Base-by-base conservation (phyloP, 2,329 filamentous ascomycete genomes). In the Dactylellina leptospora region DNA sequence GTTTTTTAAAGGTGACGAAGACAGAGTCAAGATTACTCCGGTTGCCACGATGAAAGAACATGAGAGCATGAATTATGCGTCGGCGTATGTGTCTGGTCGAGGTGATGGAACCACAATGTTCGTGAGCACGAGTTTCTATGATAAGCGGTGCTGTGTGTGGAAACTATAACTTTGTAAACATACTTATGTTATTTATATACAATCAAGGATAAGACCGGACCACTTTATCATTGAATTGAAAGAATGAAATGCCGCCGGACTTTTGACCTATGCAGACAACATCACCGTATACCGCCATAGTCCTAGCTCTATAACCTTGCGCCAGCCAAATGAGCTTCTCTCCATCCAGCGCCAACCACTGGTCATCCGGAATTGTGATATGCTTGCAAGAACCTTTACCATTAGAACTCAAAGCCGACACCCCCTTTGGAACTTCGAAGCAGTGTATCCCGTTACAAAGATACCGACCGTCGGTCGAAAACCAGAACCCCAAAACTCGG, bases 61-160 rank as follows among this genome's bases (percentile, higher is more conserved):
- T 78, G 83, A 90, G 80, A 96, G 92, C 79, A 96, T 97, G 92
- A 96, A 96, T 77, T 97, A 97, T 79, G 93, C 90, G 76, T 92
- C 93, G 79, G 85, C 87, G 68, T 83, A 85, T 74, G 83, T 83
- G 1, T 77, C 75, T 18, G 74, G 75, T 22, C 45, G 30, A 16
- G 51, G 70, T 13, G 62, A n/a, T 6, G 56, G 75, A 27, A 54
- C 58, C 23, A 59, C 27, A 23, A 11, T 25, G 8, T 60, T 45
- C 74, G 70, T 72, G 16, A 73, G 69, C 22, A 83, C 81, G 61
- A 85, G 83, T 75, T 85, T 85, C 74, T 85, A 85, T 74, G 83
- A 85, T 77, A 80, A 80, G 74, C 81, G 81, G 72, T 75, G 84
- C 28, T 84, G 83, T 76, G 77, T 83, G 54, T 85, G 83, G 83